Evolutionary conservation across 2,329 filamentous ascomycete genomes (phyloP), one percentile per base, ranked within the genome.

Genomic region (Alternaria brassicae): DNA sequence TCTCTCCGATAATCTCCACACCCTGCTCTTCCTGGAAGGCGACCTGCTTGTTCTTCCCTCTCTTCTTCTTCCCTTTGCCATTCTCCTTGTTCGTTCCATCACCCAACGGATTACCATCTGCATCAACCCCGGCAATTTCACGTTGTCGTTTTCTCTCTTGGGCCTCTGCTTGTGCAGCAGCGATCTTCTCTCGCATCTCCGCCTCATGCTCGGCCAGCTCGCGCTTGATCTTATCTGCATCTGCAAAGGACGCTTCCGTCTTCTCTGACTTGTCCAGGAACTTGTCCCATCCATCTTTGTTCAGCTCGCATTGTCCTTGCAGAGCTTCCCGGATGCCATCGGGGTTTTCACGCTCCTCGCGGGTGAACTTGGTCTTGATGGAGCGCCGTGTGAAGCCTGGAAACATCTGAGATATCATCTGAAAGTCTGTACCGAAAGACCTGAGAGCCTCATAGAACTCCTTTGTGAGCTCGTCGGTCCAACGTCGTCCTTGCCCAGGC

Each of bases 361-460:
- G 88, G 69, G 89, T 91, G 79, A 92, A 95, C 75, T 95, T 95
- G 65, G 89, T 84, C 80, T 94, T 94, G 78, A 95, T 85, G 74
- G 91, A 87, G 30, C 89, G 85, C 17, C 92, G 85, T 60, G 86
- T 90, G 71, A 89, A 88, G 63, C 86, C 85, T 1, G 88, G 86
- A 71, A 96, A 93, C 84, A 93, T 88, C 68, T 87, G 86, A 59
- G 86, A 85, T 68, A 96, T 93, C 78, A 91, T 91, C 74, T 89
- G 85, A 72, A 95, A 96, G 73, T 94, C 91, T 1, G 91, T 94
- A 56, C 92, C 92, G 71, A 92, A 93, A 83, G 89, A 90, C 57
- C 83, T 80, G 2, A 96, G 82, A 1, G 87, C 89, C 27, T 88
- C 85, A 80, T 93, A 95, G 79, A 95, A 95, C 42, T 86, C 82